phyloP scores from a whole-genome alignment of 164 flowering plant genomes.

The Liquidambar formosana region DNA sequence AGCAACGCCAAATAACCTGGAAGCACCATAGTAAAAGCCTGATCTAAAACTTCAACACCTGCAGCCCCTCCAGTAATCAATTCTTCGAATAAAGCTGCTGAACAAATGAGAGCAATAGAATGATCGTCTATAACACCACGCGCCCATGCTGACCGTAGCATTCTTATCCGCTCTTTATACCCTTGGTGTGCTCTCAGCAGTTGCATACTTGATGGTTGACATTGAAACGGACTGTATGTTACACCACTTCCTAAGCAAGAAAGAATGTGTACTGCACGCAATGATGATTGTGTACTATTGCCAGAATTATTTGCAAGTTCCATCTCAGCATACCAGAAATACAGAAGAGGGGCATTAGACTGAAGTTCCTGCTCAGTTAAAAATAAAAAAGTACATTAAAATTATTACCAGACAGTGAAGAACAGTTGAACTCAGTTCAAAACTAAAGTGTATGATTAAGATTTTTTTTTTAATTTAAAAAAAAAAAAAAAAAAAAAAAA shows the following conservation, averaged over 20 bases:
- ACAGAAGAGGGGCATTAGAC: constrained; percentile 59
- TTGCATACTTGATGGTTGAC: constrained; percentile 68
- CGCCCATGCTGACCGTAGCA: constrained; percentile 57
- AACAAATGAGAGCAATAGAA: constrained; percentile 72
- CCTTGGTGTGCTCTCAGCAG: constrained; percentile 91
- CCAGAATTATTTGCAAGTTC: constrained; percentile 52
- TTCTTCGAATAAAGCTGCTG: constrained; percentile 89
- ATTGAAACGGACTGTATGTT: constrained; percentile 57
- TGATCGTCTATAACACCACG: constrained; percentile 66
- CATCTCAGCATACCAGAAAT: constrained; percentile 89
- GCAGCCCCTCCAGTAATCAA: constrained; percentile 62
- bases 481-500: too few species aligned
- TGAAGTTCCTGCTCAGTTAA: constrained; percentile 56
- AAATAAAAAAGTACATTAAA: background rate
- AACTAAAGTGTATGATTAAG: background rate
- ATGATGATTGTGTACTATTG: constrained; percentile 36
- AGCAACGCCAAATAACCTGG: constrained; percentile 55
- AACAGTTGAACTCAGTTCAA: background rate
- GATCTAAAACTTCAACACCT: constrained; percentile 60
- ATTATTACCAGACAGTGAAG: background rate
- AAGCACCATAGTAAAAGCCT: constrained; percentile 77
- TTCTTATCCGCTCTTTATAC: constrained; percentile 63
- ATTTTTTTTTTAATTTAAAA: too few species aligned
- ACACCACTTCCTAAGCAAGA: constrained; percentile 77
- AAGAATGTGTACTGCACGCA: constrained; percentile 75